These are phyloP conservation scores for Hypoxylon intermedium DNA, from an alignment of 495 filamentous ascomycete genomes.

Conservation along the genomic window DNA sequence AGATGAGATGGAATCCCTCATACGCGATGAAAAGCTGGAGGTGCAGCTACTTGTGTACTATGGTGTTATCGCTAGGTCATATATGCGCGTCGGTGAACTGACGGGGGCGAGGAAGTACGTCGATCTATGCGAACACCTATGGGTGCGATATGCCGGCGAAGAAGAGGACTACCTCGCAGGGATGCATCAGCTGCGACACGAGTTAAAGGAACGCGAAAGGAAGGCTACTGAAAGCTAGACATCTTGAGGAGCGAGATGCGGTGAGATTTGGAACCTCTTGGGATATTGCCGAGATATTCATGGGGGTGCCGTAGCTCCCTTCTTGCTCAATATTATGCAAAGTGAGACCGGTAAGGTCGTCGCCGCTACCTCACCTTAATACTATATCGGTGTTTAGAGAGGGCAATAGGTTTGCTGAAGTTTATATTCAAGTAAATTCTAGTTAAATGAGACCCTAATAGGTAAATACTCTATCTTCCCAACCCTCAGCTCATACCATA, in stretches of 20 bases:
- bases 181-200: conserved; percentile 40
- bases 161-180: conserved; percentile 44
- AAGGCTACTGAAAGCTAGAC: neutral
- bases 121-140: conserved; percentile 38
- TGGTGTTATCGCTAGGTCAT: conserved; percentile 41
- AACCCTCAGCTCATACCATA: no score
- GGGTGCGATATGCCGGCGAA: conserved; percentile 47
- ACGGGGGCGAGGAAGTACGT: conserved; percentile 37
- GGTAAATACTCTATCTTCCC: no score
- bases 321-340: neutral
- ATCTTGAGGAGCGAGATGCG: no score
- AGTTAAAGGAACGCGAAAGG: conserved; percentile 27
- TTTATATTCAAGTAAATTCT: no score
- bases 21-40: conserved; percentile 40
- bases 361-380: no score
- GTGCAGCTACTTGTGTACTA: conserved; percentile 47
- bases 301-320: no score
- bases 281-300: no score
- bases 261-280: no score
- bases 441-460: no score
- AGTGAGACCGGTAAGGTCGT: neutral
- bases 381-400: no score
- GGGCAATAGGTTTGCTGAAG: no score
- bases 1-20: conserved; percentile 37
- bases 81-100: conserved; percentile 37